These are phyloP conservation scores for Sapria himalayana DNA, from an alignment of 345 rosid species.

Conservation along the genomic window DNA sequence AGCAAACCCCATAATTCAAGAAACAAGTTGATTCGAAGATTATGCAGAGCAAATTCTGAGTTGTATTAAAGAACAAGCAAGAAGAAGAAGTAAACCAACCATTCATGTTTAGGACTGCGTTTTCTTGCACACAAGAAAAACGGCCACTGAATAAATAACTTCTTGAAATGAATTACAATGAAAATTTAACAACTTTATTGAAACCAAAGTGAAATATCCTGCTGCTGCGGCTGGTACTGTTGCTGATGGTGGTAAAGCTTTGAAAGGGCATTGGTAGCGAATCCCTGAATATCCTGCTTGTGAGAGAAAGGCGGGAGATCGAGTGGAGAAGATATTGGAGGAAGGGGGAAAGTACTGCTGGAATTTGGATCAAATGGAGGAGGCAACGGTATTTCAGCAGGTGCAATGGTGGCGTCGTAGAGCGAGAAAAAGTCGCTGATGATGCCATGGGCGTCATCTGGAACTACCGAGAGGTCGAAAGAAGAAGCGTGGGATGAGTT, in stretches of 20 bases:
- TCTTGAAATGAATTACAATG: too few relatives aligned
- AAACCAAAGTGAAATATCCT: slow-evolving; percentile 60
- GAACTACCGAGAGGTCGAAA: slow-evolving; percentile 54
- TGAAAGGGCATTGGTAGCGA: slow-evolving; percentile 27
- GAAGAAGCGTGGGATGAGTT: slow-evolving; percentile 21
- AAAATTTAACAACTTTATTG: slow-evolving; percentile 9
- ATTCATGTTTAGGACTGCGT: too few relatives aligned
- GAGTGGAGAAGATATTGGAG: slow-evolving; percentile 47
- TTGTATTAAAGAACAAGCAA: too few relatives aligned
- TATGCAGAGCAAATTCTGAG: too few relatives aligned
- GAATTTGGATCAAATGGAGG: slow-evolving; percentile 24
- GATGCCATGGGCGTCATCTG: slow-evolving; percentile 86
- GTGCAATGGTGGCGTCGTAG: slow-evolving; percentile 42
- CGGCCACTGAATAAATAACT: too few relatives aligned
- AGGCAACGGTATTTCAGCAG: slow-evolving; percentile 20
- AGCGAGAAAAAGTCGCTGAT: slow-evolving; percentile 70
- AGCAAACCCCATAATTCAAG: too few relatives aligned
- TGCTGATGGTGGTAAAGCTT: too few relatives aligned
- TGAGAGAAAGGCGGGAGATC: slow-evolving; percentile 41
- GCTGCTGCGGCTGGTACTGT: too few relatives aligned
- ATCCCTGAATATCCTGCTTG: slow-evolving; percentile 46
- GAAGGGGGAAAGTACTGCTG: slow-evolving; percentile 19
- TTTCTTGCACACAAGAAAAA: too few relatives aligned
- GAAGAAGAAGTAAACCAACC: too few relatives aligned
- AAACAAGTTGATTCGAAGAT: too few relatives aligned